These are phyloP conservation scores for Eutrema heterophyllum DNA, from an alignment of 345 rosid genomes.

Conservation along the genomic window DNA sequence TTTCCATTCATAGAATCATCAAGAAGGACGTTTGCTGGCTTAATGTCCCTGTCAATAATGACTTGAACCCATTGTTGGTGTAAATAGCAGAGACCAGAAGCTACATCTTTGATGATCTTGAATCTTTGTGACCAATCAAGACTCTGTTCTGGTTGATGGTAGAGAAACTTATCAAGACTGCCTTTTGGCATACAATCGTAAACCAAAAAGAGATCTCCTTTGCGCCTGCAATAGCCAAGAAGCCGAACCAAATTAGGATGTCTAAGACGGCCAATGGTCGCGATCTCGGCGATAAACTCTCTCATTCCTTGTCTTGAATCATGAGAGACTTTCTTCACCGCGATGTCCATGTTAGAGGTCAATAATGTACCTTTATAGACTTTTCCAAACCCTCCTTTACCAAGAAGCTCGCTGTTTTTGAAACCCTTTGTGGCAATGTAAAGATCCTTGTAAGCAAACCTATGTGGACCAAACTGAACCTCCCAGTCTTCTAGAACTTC, in stretches of 20 bases:
- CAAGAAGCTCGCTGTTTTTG: constrained; percentile 37
- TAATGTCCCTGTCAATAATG: constrained; percentile 40
- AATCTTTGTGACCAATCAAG: constrained; percentile 42
- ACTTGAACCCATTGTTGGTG: constrained; percentile 47
- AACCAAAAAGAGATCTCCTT: constrained; percentile 34
- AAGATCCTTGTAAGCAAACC: constrained; percentile 35
- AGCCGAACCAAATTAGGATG: constrained; percentile 42
- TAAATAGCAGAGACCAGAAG: constrained; percentile 37
- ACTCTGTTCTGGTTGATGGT: background rate
- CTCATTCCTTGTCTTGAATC: constrained; percentile 44
- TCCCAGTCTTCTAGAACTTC: constrained; percentile 48
- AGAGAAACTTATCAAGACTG: constrained; percentile 36
- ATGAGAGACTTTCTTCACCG: constrained; percentile 46
- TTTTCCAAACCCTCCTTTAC: constrained; percentile 44
- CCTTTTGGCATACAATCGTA: constrained; percentile 45
- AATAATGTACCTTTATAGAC: constrained; percentile 41
- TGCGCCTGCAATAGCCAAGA: constrained; percentile 40
- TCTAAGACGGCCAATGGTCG: constrained; percentile 37
- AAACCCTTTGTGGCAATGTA: constrained; percentile 45
- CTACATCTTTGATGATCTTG: constrained; percentile 36
- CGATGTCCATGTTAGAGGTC: constrained; percentile 26
- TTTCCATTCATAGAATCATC: constrained; percentile 37
- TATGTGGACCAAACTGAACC: constrained; percentile 39
- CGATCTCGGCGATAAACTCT: constrained; percentile 44
- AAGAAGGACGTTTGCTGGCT: constrained; percentile 40